These are phyloP conservation scores for Komagataella mondaviorum DNA, from an alignment of 805 yeast species.

Conservation along the genomic window DNA sequence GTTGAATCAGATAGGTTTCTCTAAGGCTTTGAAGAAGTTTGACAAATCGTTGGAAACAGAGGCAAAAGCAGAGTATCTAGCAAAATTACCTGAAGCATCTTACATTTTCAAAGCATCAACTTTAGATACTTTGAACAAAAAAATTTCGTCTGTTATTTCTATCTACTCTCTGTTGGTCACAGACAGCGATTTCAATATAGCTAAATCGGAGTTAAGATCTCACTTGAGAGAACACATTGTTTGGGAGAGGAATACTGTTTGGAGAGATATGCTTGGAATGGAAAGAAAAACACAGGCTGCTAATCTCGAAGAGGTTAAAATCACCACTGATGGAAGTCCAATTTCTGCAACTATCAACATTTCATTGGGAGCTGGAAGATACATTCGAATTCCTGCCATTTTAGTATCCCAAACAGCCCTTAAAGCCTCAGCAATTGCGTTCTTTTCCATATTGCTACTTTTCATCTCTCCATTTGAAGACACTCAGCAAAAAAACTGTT, in stretches of 20 bases:
- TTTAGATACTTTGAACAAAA: conserved; percentile 30
- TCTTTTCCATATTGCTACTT: conserved; percentile 30
- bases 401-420: conserved; percentile 23
- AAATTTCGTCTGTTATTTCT: conserved; percentile 29
- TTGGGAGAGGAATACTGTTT: conserved; percentile 95
- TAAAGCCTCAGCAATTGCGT: conserved; percentile 32
- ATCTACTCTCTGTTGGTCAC: conserved; percentile 26
- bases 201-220: conserved; percentile 31
- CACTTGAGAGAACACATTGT: conserved; percentile 82
- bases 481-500: conserved; percentile 59
- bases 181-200: conserved; percentile 22
- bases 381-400: conserved; percentile 18
- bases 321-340: conserved; percentile 8
- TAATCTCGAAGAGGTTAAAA: conserved; percentile 14
- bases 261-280: conserved; percentile 91
- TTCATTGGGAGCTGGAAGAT: conserved; percentile 15
- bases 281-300: conserved; percentile 82
- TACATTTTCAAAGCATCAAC: conserved; percentile 43
- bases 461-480: conserved; percentile 46
- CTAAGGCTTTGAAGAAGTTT: conserved; percentile 83
- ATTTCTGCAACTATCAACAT: conserved; percentile 8
- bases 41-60: conserved; percentile 66
- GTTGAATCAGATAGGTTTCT: conserved; percentile 77
- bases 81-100: conserved; percentile 30
- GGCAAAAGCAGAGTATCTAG: conserved; percentile 45